A percentile compares a stretch with the other conserved stretches of the same genome.
phyloP scores from a whole-genome alignment of 371 early-diverging fungal genomes.

The Apophysomyces elegans region DNA sequence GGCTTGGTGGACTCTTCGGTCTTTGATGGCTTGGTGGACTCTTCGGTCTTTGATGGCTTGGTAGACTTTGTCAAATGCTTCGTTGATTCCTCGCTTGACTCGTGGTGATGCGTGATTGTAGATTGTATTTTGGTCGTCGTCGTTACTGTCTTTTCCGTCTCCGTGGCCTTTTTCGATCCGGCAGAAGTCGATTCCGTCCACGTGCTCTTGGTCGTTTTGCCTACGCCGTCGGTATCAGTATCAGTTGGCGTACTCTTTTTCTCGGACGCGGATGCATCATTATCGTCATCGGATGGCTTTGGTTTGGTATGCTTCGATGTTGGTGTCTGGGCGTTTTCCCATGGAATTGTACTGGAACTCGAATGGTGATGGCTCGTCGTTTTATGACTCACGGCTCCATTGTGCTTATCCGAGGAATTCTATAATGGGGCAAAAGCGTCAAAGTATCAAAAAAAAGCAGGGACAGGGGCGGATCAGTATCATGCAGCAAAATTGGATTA shows the following conservation, averaged over 20 bases:
- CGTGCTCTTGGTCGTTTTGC: constrained; percentile 8
- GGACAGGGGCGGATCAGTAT: not conserved
- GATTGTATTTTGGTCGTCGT: not conserved
- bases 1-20: not conserved
- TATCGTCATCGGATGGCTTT: constrained; percentile 6
- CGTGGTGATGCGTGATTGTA: not conserved
- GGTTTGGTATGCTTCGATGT: not conserved
- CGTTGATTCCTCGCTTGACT: too few relatives aligned
- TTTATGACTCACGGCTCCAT: not conserved
- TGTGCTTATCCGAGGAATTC: too few relatives aligned
- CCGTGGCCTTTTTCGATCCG: constrained; percentile 3
- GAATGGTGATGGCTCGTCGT: not conserved
- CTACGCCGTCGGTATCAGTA: not conserved
- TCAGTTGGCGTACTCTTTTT: constrained; percentile 1
- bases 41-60: not conserved
- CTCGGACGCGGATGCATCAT: constrained; percentile 8
- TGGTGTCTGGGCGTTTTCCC: not conserved
- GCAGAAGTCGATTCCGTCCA: not conserved
- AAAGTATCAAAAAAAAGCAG: not conserved
- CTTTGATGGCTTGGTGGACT: not conserved
- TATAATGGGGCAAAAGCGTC: too few relatives aligned
- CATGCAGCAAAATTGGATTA: not conserved
- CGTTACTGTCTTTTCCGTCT: not conserved
- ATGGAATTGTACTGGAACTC: constrained; percentile 3
- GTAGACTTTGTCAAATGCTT: too few relatives aligned